Evolutionary conservation across 73 alveolate genomes (phyloP).

Genomic region (Diophrys sp.): DNA sequence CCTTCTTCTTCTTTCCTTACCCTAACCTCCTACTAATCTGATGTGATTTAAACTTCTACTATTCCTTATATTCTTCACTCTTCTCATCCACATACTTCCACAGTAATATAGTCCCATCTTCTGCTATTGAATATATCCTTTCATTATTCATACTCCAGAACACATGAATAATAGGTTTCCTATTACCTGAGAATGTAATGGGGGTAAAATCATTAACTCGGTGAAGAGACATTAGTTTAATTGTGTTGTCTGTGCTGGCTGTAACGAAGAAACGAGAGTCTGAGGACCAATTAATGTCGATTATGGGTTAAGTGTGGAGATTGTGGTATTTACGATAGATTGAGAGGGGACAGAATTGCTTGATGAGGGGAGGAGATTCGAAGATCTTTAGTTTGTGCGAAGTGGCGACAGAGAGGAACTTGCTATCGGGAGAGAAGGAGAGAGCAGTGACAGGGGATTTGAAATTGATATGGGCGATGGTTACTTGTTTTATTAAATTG

Average conservation of each 20-base stretch:
- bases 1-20: conserved; percentile 42
- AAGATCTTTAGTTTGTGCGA: conserved; percentile 69
- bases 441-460: conserved; percentile 68
- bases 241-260: conserved; percentile 85
- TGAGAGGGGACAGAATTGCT: conserved; percentile 78
- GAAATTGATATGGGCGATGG: conserved; percentile 79
- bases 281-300: conserved; percentile 85
- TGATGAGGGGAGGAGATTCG: conserved; percentile 74
- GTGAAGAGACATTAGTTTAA: conserved; percentile 82
- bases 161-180: conserved; percentile 77
- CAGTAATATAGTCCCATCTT: conserved; percentile 84
- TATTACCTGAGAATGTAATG: conserved; percentile 88
- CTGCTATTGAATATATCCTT: conserved; percentile 74
- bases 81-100: conserved; percentile 92
- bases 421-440: conserved; percentile 78
- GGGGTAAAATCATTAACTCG: conserved; percentile 82
- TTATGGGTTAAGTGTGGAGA: conserved; percentile 83
- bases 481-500: conserved; percentile 65
- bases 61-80: conserved; percentile 69
- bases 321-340: conserved; percentile 73
- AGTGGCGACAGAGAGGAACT: conserved; percentile 76
- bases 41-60: conserved; percentile 65
- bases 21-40: conserved; percentile 35
- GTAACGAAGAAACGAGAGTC: conserved; percentile 90
- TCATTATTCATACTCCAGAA: conserved; percentile 75